Conservation (phyloP, 2,329 filamentous ascomycete genomes). For the Colletotrichum simmondsii region DNA sequence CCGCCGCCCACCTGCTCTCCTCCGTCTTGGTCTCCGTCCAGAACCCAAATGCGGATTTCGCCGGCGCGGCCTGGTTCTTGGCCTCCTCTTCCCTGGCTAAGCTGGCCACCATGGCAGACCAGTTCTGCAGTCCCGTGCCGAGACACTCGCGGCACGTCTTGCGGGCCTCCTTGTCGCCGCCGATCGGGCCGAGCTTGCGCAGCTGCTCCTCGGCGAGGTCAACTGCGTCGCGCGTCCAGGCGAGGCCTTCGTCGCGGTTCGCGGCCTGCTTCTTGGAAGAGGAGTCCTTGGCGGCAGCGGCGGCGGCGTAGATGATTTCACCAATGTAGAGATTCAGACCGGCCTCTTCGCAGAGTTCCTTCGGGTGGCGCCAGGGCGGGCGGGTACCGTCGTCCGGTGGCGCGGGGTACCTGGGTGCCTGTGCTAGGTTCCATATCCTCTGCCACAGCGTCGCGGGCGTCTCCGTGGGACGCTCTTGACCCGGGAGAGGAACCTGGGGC, state of each 20-base stretch:
- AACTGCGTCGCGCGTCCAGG: slow-evolving; percentile 91
- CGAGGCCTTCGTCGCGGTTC: slow-evolving; percentile 75
- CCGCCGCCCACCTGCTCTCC: slow-evolving; percentile 63
- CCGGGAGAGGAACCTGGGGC: slow-evolving; percentile 47
- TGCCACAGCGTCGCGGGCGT: slow-evolving; percentile 16
- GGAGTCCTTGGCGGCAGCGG: slow-evolving; percentile 58
- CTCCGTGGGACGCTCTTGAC: slow-evolving; percentile 22
- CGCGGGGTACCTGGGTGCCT: slow-evolving; percentile 73
- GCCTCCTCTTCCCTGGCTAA: slow-evolving; percentile 65
- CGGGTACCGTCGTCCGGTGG: slow-evolving; percentile 77
- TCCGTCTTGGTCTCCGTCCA: slow-evolving; percentile 49
- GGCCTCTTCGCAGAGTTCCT: slow-evolving; percentile 84
- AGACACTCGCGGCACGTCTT: slow-evolving; percentile 82
- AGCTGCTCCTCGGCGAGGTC: slow-evolving; percentile 80
- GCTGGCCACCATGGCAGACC: slow-evolving; percentile 81
- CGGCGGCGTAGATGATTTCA: slow-evolving; percentile 80
- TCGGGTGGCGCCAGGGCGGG: slow-evolving; percentile 71
- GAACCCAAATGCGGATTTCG: slow-evolving; percentile 49
- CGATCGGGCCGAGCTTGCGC: slow-evolving; percentile 49
- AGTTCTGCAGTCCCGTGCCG: slow-evolving; percentile 80
- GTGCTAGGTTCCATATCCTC: slow-evolving; percentile 39
- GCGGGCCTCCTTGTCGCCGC: slow-evolving; percentile 34
- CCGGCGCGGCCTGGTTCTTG: slow-evolving; percentile 42
- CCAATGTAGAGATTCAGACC: slow-evolving; percentile 90
- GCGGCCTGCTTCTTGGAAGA: slow-evolving; percentile 37